Conservation (phyloP, 148 eudicot genomes). For the Salicornia ramosissima region DNA sequence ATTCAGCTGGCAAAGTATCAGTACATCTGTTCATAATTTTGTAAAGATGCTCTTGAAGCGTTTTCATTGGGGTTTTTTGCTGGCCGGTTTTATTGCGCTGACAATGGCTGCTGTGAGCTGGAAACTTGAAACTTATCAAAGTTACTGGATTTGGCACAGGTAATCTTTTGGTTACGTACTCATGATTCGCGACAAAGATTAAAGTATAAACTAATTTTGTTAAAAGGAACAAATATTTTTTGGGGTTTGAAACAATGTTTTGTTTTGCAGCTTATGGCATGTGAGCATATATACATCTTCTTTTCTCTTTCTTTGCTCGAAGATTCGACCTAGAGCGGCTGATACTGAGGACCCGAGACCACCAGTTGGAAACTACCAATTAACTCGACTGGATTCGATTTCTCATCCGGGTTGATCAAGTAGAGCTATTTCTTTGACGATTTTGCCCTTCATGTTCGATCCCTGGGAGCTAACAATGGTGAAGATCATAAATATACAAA, state of each 20-base stretch:
- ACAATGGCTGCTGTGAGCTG: slow-evolving; percentile 82
- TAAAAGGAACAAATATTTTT: background rate
- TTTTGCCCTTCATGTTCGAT: background rate
- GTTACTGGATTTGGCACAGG: slow-evolving; percentile 99
- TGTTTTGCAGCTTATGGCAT: slow-evolving; percentile 91
- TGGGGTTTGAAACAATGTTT: slow-evolving; percentile 3
- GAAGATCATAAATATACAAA: background rate
- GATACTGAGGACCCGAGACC: slow-evolving; percentile 32
- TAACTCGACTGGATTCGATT: slow-evolving; percentile 66
- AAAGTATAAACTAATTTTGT: background rate
- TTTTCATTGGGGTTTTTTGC: slow-evolving; percentile 62
- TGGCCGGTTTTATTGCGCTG: slow-evolving; percentile 58
- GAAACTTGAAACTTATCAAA: slow-evolving; percentile 63
- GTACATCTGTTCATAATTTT: slow-evolving; percentile 36
- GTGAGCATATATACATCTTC: slow-evolving; percentile 71
- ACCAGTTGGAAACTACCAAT: slow-evolving; percentile 40
- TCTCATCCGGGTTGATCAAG: slow-evolving; percentile 27
- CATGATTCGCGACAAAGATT: background rate
- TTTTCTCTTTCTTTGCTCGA: slow-evolving; percentile 86
- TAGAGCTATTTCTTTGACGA: background rate
- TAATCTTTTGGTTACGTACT: slow-evolving; percentile 18
- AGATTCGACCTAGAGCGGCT: slow-evolving; percentile 26
- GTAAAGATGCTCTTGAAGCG: slow-evolving; percentile 50
- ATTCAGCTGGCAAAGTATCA: slow-evolving; percentile 57
- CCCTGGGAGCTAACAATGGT: background rate